A percentile compares a stretch with the other conserved stretches of the same genome.
These are phyloP conservation scores for Hysterangium stoloniferum DNA, from an alignment of 768 basidiomycete species.

Conservation along the genomic window DNA sequence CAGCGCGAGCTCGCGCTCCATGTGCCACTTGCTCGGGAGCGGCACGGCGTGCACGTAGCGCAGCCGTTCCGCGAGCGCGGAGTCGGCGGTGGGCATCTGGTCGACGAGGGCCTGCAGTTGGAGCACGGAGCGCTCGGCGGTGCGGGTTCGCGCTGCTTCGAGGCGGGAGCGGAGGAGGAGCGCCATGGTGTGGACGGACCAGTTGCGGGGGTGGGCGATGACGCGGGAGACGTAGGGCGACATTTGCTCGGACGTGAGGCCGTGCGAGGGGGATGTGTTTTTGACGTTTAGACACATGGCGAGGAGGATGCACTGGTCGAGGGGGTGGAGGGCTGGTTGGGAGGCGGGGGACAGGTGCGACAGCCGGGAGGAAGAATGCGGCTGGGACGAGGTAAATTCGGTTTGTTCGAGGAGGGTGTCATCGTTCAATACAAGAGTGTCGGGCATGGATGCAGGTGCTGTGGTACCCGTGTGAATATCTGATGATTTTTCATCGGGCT, in stretches of 20 bases:
- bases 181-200: constrained; percentile 96
- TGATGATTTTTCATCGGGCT: constrained; percentile 1
- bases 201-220: constrained; percentile 83
- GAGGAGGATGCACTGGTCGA: constrained; percentile 91
- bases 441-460: constrained; percentile 40
- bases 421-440: constrained; percentile 80
- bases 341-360: constrained; percentile 70
- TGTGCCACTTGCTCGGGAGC: constrained; percentile 86
- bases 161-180: constrained; percentile 88
- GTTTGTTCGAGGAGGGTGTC: constrained; percentile 95
- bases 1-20: constrained; percentile 83
- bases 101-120: constrained; percentile 95
- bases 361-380: constrained; percentile 37
- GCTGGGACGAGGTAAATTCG: constrained; percentile 70
- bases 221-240: constrained; percentile 85
- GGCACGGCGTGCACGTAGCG: constrained; percentile 73
- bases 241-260: constrained; percentile 90
- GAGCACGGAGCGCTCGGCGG: constrained; percentile 85
- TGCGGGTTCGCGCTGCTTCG: constrained; percentile 81
- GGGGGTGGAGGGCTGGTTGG: constrained; percentile 83
- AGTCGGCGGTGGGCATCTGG: constrained; percentile 89
- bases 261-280: constrained; percentile 84
- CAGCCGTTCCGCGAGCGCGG: constrained; percentile 64
- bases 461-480: neutral
- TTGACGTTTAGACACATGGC: constrained; percentile 84